phyloP scores from a whole-genome alignment of 371 early-diverging fungal species.

The Apophysomyces variabilis region DNA sequence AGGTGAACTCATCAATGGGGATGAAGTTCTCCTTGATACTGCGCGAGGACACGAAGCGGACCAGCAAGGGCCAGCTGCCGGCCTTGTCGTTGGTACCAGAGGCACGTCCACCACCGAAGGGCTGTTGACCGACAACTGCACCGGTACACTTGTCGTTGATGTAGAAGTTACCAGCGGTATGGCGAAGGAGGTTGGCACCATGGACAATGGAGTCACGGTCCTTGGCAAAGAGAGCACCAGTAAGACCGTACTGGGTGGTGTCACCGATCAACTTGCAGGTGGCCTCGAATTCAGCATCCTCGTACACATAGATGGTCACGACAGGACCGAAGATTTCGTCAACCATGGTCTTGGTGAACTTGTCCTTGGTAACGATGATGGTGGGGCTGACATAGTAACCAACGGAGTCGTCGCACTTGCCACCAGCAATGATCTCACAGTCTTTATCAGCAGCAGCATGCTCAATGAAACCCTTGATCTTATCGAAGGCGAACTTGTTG shows the following conservation, averaged over 20 bases:
- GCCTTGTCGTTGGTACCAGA: conserved; percentile 99
- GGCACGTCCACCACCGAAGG: conserved; percentile 94
- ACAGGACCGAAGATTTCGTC: conserved; percentile 99
- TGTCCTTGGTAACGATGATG: conserved; percentile 86
- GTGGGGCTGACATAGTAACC: conserved; percentile 96
- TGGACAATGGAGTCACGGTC: conserved; percentile 81
- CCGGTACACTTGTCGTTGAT: conserved; percentile 99
- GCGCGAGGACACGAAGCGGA: conserved; percentile 92
- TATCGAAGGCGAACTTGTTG: conserved; percentile 91
- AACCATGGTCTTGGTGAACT: conserved; percentile 83
- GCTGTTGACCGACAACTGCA: conserved; percentile 98
- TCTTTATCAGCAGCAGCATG: conserved; percentile 66
- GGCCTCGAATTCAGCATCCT: conserved; percentile 77
- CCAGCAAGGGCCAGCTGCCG: conserved; percentile 67
- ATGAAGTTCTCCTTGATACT: conserved; percentile 97
- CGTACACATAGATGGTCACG: conserved; percentile 93
- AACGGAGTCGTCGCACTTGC: conserved; percentile 78
- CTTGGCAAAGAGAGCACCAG: conserved; percentile 88
- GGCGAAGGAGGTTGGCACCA: conserved; percentile 79
- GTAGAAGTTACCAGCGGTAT: conserved; percentile 98
- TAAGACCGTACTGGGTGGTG: conserved; percentile 89
- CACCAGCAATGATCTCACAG: conserved; percentile 84
- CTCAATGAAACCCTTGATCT: conserved; percentile 90
- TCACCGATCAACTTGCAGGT: conserved; percentile 78
- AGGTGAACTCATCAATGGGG: conserved; percentile 74